Evolutionary conservation across 805 yeast genomes (phyloP).

Genomic region (Candida insectorum): DNA sequence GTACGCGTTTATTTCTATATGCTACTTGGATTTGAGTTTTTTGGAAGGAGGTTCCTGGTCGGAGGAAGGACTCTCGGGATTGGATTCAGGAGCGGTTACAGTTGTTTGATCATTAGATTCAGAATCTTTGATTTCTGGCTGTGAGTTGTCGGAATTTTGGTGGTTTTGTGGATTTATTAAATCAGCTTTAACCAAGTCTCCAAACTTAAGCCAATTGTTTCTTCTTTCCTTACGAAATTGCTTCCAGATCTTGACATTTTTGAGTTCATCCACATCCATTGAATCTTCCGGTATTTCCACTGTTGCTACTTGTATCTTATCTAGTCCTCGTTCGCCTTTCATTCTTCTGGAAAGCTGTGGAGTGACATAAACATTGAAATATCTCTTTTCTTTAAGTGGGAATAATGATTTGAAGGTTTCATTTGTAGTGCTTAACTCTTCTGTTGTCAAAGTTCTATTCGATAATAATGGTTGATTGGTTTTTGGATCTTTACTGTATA

Average conservation of each 20-base stretch:
- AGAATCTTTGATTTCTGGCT: no score
- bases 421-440: constrained; percentile 12
- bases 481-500: constrained; percentile 32
- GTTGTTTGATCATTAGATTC: no score
- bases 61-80: no score
- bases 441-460: constrained; percentile 16
- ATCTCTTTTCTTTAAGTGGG: constrained; percentile 32
- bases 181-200: no score
- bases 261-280: constrained; percentile 18
- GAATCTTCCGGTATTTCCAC: constrained; percentile 5
- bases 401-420: constrained; percentile 16
- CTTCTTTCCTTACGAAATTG: constrained; percentile 20
- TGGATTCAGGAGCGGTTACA: no score
- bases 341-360: constrained; percentile 41
- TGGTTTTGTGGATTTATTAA: no score
- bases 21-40: no score
- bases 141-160: no score
- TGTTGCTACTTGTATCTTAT: constrained; percentile 11
- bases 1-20: no score
- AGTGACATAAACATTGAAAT: constrained; percentile 40
- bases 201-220: constrained; percentile 26
- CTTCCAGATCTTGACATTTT: constrained; percentile 33
- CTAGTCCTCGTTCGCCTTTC: constrained; percentile 33
- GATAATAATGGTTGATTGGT: constrained; percentile 27
- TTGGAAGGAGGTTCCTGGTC: no score